Evolutionary conservation across 805 yeast genomes (phyloP), one percentile per base, ranked within the genome.

Genomic region (Myxozyma kluyveri): DNA sequence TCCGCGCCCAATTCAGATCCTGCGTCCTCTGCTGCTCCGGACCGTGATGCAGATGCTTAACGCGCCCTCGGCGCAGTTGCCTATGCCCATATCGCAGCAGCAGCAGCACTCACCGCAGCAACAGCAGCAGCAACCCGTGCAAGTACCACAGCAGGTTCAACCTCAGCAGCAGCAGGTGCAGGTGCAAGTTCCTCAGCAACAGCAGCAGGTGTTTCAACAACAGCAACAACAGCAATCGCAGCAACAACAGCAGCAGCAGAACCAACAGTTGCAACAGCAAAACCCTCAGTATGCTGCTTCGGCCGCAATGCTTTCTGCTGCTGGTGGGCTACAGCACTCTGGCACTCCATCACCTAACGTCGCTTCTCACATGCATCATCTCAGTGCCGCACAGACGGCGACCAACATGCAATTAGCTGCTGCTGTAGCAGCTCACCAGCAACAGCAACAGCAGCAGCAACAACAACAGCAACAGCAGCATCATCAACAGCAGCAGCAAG

Each of bases 41-140:
- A n/a, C 23, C 41, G 24, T 22, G 7, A 38, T 42, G 47, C 46
- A 42, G 42, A 35, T 42, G 47, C 33, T 42, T 36, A 31, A 40
- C 45, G 33, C 46, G 40, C 46, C 50, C 21, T 22, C 38, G 50
- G 42, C 35, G 40, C 46, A 33, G 19, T 7, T 35, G 48, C 40
- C 29, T 21, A 35, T 35, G 39, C 10, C 39, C 39, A 35, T 17
- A 21, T 47, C 22, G 49, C 49, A 32, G 35, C 49, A 27, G 26
- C 45, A 21, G 47, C 29, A 5, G 18, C 19, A 5, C 14, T 29
- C 18, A 6, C 9, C 9, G 6, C 29, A 32, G 32, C 29, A 6
- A 10, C 52, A 49, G n/a, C 44, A 42, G 32, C 48, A 27, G 32
- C 53, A 44, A 41, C 48, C 38, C 29, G 49, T 44, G 49, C 49